Evolutionary conservation across 129 eudicot genomes (phyloP), one percentile per base, ranked within the genome.

Genomic region (Rutidosis leptorrhynchoides): DNA sequence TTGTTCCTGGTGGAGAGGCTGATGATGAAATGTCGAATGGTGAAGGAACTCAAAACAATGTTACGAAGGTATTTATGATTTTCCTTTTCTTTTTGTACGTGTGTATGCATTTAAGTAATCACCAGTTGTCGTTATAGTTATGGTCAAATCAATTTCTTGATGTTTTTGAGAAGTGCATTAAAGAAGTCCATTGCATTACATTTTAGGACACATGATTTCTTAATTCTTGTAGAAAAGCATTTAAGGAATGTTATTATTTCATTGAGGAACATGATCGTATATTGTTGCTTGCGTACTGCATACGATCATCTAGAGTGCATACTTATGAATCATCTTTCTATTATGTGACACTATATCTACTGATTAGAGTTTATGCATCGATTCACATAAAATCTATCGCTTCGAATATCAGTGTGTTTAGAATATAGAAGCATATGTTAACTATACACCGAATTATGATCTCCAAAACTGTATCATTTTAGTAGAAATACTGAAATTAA

Each of bases 1-100:
- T 88, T 59, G 79, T 85, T 33, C 90, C 96, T 7, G 87, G 94
- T 58, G 89, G 65, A 80, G 94, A 89, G 64, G 58, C 77, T 6
- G 93, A 80, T 23, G 96, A 89, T 35, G 94, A 89, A 23, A 61
- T 29, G 29, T 65, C 80, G 8, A 82, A 75, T 68, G 91, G 76
- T 69, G 88, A 83, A 80, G 92, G 81, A 20, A 77, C 76, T 40
- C 69, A 62, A 66, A 81, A 77, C 33, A 87, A 85, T 35, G 16
- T 67, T 73, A 81, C 40, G n/a, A 81, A 81, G 89, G 95, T 86
- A 62, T 71, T 57, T 33, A 19, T 12, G 0, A n/a, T 48, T 56
- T 42, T 8, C 25, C 48, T 5, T 19, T 6, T 9, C n/a, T n/a
- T 2, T 33, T 33, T 9, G 15, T 19, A 22, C 14, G 19, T 30